Percentiles rank a stretch among this genome's conserved stretches.
Evolutionary conservation across 306 rosid genomes (phyloP).

Genomic region (Cicer judaicum): DNA sequence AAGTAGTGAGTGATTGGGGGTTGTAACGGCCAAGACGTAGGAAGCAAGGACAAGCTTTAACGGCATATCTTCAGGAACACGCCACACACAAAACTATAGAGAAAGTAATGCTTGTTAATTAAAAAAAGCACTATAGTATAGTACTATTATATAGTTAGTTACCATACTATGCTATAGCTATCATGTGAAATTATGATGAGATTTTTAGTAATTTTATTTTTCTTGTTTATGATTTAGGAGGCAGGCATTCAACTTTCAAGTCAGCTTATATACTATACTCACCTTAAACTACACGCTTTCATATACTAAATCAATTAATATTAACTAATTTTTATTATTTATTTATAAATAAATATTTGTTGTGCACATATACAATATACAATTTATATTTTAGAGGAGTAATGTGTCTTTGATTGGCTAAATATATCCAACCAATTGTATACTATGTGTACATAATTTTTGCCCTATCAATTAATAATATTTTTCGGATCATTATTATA

Average conservation of each 20-base stretch:
- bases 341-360: too few species aligned
- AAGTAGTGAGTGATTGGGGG: neutral
- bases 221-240: constrained; percentile 48
- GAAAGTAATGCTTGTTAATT: constrained; percentile 21
- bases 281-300: constrained; percentile 45
- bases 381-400: neutral
- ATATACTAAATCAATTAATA: neutral
- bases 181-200: constrained; percentile 6
- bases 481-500: too few species aligned
- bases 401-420: neutral
- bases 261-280: neutral
- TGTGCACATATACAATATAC: neutral
- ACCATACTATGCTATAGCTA: constrained; percentile 17
- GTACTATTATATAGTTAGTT: neutral
- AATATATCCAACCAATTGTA: neutral
- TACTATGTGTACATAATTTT: too few species aligned
- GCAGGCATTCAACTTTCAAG: constrained; percentile 49
- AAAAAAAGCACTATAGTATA: constrained; percentile 9
- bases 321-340: neutral
- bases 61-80: constrained; percentile 67
- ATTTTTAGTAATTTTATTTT: constrained; percentile 34
- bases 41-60: constrained; percentile 54
- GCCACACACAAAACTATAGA: constrained; percentile 34
- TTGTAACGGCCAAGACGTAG: constrained; percentile 42
- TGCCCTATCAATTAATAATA: too few species aligned